Percentiles rank a stretch among this genome's conserved stretches.
Evolutionary conservation across 768 basidiomycete genomes (phyloP).

Genomic region (Russula brevipes): DNA sequence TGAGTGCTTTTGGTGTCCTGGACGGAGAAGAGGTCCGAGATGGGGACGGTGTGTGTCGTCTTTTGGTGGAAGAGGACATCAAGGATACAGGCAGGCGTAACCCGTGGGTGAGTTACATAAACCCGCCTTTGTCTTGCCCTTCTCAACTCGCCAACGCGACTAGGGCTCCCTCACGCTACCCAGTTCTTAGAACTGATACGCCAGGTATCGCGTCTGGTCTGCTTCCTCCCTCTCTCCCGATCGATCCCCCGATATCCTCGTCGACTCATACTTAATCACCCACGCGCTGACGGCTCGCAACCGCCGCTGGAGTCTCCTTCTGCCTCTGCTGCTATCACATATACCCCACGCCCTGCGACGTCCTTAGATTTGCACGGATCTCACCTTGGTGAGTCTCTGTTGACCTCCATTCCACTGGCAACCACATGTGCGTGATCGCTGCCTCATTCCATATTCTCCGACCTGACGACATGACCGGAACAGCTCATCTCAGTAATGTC

Average conservation of each 20-base stretch:
- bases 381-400: neutral
- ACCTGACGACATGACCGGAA: neutral
- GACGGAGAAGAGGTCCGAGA: conserved; percentile 10
- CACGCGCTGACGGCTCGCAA: neutral
- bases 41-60: conserved; percentile 16
- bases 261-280: neutral
- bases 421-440: neutral
- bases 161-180: neutral
- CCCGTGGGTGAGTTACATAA: neutral
- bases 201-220: neutral
- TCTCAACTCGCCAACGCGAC: neutral
- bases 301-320: neutral
- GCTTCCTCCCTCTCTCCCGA: neutral
- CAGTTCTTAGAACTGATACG: neutral
- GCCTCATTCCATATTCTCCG: neutral
- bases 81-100: neutral
- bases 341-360: neutral
- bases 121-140: neutral
- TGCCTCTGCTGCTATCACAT: neutral
- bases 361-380: neutral
- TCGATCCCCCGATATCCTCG: neutral
- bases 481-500: neutral
- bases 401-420: neutral
- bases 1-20: conserved; percentile 21
- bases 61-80: conserved; percentile 18